phyloP scores from a whole-genome alignment of 2,329 filamentous ascomycete genomes.

The Cercospora janseana region DNA sequence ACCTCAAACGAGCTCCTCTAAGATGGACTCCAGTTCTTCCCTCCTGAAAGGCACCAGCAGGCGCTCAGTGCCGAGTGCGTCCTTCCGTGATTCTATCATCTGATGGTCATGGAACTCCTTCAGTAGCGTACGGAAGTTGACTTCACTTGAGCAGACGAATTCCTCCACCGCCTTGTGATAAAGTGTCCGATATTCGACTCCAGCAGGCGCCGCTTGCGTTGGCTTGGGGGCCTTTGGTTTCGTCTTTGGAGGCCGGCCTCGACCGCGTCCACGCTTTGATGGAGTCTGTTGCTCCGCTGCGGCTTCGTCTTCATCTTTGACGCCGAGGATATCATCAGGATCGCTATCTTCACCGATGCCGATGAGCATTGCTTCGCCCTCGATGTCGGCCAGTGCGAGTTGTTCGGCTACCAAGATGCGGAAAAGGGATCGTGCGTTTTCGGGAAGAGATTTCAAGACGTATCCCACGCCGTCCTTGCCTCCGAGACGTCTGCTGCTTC shows the following conservation, averaged over 20 bases:
- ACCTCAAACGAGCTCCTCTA: conserved; percentile 66
- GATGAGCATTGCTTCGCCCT: conserved; percentile 50
- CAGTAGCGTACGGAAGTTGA: conserved; percentile 87
- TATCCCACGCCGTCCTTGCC: conserved; percentile 90
- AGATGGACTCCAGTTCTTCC: conserved; percentile 82
- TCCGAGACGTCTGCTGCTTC: conserved; percentile 73
- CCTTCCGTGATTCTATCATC: conserved; percentile 88
- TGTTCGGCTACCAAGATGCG: conserved; percentile 81
- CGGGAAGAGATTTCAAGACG: conserved; percentile 83
- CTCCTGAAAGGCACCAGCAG: conserved; percentile 80
- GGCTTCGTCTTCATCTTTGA: conserved; percentile 36
- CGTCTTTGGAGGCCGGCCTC: conserved; percentile 26
- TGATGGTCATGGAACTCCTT: conserved; percentile 99
- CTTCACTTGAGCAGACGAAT: conserved; percentile 94
- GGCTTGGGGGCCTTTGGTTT: conserved; percentile 15
- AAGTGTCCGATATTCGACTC: conserved; percentile 83
- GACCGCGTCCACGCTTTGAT: conserved; percentile 28
- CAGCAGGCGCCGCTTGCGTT: conserved; percentile 37
- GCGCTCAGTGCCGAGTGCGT: conserved; percentile 79
- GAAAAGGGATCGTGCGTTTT: conserved; percentile 88
- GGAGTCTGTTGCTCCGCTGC: conserved; percentile 31
- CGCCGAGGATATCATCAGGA: conserved; percentile 30
- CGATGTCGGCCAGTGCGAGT: conserved; percentile 57
- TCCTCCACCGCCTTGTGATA: conserved; percentile 96
- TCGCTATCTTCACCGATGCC: conserved; percentile 37